phyloP scores from a whole-genome alignment of 1,139 yeast genomes.

The Yamadazyma conglobata region DNA sequence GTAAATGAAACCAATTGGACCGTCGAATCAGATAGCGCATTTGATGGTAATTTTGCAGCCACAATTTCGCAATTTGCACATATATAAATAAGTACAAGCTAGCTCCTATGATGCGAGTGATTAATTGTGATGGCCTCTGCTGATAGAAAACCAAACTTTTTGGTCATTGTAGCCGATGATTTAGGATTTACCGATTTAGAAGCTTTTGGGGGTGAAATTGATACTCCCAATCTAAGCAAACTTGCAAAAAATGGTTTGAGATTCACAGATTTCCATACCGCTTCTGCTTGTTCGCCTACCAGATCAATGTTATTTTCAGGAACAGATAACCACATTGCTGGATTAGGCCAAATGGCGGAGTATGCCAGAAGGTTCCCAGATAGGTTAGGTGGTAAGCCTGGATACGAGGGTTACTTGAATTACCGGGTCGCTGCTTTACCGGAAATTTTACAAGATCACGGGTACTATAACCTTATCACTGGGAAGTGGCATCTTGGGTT shows the following conservation, averaged over 20 bases:
- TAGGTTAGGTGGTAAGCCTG: constrained; percentile 43
- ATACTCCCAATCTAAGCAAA: constrained; percentile 49
- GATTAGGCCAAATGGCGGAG: constrained; percentile 59
- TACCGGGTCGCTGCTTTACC: constrained; percentile 52
- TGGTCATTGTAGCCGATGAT: constrained; percentile 60
- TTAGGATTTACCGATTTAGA: constrained; percentile 58
- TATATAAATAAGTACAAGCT: too few species aligned
- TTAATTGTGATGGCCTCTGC: too few species aligned
- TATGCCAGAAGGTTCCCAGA: constrained; percentile 36
- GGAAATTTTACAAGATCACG: constrained; percentile 47
- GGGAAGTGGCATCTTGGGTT: constrained; percentile 63
- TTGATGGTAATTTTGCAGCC: constrained; percentile 6
- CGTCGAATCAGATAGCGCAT: neutral
- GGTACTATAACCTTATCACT: constrained; percentile 44
- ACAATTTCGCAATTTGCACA: constrained; percentile 6
- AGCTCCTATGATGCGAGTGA: too few species aligned
- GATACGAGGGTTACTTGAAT: constrained; percentile 56
- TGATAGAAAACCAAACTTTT: constrained; percentile 43
- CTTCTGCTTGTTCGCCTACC: constrained; percentile 65
- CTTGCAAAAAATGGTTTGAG: constrained; percentile 45
- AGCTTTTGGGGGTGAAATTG: constrained; percentile 58
- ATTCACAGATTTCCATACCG: constrained; percentile 59
- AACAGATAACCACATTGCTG: constrained; percentile 60
- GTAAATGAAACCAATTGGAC: neutral
- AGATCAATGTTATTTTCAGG: constrained; percentile 61